Conservation (phyloP, 495 filamentous ascomycete species). For the Terfezia claveryi region DNA sequence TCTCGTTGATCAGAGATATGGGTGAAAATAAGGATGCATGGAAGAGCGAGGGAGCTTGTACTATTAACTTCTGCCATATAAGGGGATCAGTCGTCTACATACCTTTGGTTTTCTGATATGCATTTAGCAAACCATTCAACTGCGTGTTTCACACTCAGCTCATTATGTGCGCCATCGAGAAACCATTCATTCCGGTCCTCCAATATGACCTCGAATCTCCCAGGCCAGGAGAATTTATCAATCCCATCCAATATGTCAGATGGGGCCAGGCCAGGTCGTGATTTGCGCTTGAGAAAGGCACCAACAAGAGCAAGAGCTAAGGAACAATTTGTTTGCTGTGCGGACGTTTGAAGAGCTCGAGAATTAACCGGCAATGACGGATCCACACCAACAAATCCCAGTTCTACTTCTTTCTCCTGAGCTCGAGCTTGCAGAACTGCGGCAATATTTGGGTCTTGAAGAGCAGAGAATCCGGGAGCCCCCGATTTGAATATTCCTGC, state of each 20-base stretch:
- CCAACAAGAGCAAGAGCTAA: conserved; percentile 21
- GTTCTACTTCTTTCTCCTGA: conserved; percentile 3
- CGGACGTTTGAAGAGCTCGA: conserved; percentile 15
- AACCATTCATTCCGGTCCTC: conserved; percentile 22
- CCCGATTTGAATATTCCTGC: conserved; percentile 27
- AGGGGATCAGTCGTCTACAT: too few species aligned
- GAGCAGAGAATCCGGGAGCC: conserved; percentile 21
- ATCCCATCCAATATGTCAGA: conserved; percentile 20
- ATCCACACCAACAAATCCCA: background rate
- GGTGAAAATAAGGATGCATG: too few species aligned
- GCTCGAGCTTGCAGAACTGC: conserved; percentile 9
- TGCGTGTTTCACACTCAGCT: conserved; percentile 23
- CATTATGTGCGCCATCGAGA: conserved; percentile 30
- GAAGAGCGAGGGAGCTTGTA: too few species aligned
- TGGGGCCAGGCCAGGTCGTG: background rate
- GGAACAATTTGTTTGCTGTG: conserved; percentile 25
- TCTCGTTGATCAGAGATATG: too few species aligned
- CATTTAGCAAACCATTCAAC: conserved; percentile 19
- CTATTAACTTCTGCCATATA: too few species aligned
- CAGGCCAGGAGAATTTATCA: conserved; percentile 23
- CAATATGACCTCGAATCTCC: conserved; percentile 24
- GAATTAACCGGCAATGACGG: conserved; percentile 7
- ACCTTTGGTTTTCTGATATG: too few species aligned
- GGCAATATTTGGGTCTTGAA: conserved; percentile 1
- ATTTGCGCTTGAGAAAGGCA: conserved; percentile 13